Conservation (phyloP, 192 early-diverging fungal genomes). For the Backusella luteola region DNA sequence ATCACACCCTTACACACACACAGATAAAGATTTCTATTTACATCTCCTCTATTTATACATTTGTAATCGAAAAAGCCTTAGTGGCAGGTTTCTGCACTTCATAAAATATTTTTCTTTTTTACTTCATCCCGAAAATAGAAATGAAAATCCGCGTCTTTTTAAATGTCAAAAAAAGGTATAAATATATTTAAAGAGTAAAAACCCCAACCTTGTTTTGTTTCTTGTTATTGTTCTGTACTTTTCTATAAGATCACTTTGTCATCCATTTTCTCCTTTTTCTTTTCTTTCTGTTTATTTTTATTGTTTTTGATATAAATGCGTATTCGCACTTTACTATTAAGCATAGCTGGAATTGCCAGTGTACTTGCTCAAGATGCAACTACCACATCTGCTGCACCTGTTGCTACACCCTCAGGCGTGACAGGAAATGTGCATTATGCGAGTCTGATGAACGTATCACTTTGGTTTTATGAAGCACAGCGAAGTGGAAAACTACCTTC, state of each 20-base stretch:
- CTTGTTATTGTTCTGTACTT: not conserved
- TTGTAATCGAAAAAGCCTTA: not conserved
- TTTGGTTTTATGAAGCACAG: conserved; percentile 59
- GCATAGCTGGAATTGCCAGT: not conserved
- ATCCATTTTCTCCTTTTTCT: not conserved
- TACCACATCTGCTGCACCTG: conserved; percentile 16
- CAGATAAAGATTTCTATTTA: not conserved
- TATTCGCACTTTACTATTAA: not conserved
- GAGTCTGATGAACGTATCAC: conserved; percentile 40
- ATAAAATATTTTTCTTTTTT: not conserved
- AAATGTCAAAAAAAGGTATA: not conserved
- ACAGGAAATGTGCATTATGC: conserved; percentile 32
- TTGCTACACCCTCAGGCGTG: conserved; percentile 1
- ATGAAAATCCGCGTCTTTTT: not conserved
- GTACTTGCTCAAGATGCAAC: conserved; percentile 14
- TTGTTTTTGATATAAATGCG: not conserved
- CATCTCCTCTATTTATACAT: not conserved
- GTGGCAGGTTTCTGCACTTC: not conserved
- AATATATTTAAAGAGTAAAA: conserved; percentile 5
- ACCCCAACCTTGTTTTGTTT: not conserved
- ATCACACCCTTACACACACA: not conserved
- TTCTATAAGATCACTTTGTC: not conserved
- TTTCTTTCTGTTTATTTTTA: not conserved
- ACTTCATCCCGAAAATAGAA: not conserved
- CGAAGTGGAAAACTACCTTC: conserved; percentile 48